Evolutionary conservation across 2,329 filamentous ascomycete genomes (phyloP).

Genomic region (Canariomyces notabilis): DNA sequence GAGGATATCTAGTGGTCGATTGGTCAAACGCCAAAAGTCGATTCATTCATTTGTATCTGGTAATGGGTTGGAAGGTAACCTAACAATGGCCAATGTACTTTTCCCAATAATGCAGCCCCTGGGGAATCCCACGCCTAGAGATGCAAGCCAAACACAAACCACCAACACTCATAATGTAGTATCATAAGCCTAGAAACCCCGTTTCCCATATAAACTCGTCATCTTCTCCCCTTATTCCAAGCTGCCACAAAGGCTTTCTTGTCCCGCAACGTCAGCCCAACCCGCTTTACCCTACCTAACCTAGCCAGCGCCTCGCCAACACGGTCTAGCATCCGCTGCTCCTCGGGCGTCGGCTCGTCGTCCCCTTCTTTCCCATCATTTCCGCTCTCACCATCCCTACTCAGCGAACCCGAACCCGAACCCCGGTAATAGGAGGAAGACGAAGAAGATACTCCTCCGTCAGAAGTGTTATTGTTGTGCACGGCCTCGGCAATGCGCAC

Average conservation of each 20-base stretch:
- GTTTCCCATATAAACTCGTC: conserved; percentile 9
- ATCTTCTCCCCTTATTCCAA: conserved; percentile 44
- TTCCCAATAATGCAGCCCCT: too few relatives aligned
- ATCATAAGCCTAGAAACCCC: neutral
- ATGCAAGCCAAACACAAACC: neutral
- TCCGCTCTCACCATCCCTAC: conserved; percentile 19
- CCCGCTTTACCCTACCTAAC: conserved; percentile 80
- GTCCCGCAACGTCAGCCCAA: conserved; percentile 76
- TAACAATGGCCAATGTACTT: neutral
- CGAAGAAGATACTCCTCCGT: conserved; percentile 14
- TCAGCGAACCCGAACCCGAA: too few relatives aligned
- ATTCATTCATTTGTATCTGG: neutral
- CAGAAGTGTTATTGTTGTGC: conserved; percentile 40
- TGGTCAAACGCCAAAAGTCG: neutral
- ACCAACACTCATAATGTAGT: too few relatives aligned
- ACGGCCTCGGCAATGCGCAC: conserved; percentile 83
- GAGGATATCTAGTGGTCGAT: neutral
- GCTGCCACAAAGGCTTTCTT: conserved; percentile 77
- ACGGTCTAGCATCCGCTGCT: conserved; percentile 68
- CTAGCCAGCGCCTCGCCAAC: conserved; percentile 84
- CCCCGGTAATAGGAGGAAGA: neutral
- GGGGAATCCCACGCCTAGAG: neutral
- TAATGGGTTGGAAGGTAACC: neutral
- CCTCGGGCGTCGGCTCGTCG: conserved; percentile 45
- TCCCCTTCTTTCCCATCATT: conserved; percentile 27